Base-by-base conservation (phyloP, 2,329 filamentous ascomycete genomes). In the Fusarium proliferatum region DNA sequence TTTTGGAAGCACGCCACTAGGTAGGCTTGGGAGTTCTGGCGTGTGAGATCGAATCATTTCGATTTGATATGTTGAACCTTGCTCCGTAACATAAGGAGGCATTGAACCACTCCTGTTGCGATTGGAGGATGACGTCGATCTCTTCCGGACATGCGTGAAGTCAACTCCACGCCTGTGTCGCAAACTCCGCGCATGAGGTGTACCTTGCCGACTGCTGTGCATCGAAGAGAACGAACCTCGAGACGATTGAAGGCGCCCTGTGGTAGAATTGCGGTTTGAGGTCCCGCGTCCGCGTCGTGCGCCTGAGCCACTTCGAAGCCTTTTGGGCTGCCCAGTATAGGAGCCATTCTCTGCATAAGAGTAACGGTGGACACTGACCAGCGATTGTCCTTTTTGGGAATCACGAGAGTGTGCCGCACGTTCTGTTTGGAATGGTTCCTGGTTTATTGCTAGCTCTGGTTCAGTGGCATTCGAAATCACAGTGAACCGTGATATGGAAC, bases 401-500 rank as follows among this genome's bases (percentile, higher is more conserved):
- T 84, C 80, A 41, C 76, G 78, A 12, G 80, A 78, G 41, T 84
- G 81, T 42, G 81, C 81, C 55, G 85, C 80, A 11, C 88, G 87
- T 6, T 92, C 94, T 9, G 93, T 90, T 77, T 93, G 90, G 80
- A 93, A 97, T 0, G 95, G 94, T 80, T 97, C 95, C 76, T 97
- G 97, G 81, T 92, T 96, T 1, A 86, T 89, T 3, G 45, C 63
- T 38, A 42, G 48, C 23, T 61, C 64, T 36, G 84, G 84, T 36
- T 88, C 87, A n/a, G 88, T 84, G 17, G 88, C 84, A 61, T 89
- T 90, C 16, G 90, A 91, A 56, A 92, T 90, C 56, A 92, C 89
- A 0, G 90, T 92, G 77, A 92, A 92, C 23, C 87, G 86, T 9
- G 90, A 92, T 42, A 88, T 84, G 49, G 87, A 88, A 58, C 88